Evolutionary conservation across 176 grass and related monocot species (phyloP), one percentile per base, ranked within the genome.

Genomic region (Microstegium vimineum): DNA sequence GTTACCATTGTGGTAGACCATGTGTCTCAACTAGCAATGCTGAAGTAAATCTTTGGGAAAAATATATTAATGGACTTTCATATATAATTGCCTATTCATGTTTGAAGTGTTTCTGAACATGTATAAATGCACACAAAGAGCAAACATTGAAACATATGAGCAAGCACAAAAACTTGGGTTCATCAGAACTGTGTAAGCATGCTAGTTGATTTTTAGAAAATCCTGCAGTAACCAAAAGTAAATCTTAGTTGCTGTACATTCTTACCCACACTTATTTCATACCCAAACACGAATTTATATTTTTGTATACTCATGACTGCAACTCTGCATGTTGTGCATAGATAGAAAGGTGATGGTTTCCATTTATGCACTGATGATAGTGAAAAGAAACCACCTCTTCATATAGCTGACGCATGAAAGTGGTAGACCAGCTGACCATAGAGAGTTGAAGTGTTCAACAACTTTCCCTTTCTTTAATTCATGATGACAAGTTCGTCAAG

Each of bases 161-260:
- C 18, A 54, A 16, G 46, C 33, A 76, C 87, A 61, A 62, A 38
- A 80, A 76, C 33, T 45, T 85, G 2, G 22, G 77, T 16, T 47
- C n/a, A 25, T 74, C 84, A 27, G 18, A 90, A 90, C 46, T 79
- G 84, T 86, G 79, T 90, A 83, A 83, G 47, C 88, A 90, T 90
- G 88, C 84, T 86, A 83, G 74, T 74, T 90, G 77, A 4, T 67
- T 78, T 82, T 86, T 82, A 86, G 74, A 74, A 79, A 43, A 71
- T 31, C 6, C 66, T 36, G 73, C 31, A 77, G 60, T 76, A 76
- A 76, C 46, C 38, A 74, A 52, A 45, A 71, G 69, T 46, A 71
- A 71, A 83, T 75, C 23, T 38, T 74, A 61, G 45, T 72, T 11
- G 65, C 14, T 40, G 37, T 62, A 59, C 31, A 65, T 67, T 90